These are phyloP conservation scores for Penicillium argentinense DNA, from an alignment of 495 filamentous ascomycete species.

Conservation along the genomic window DNA sequence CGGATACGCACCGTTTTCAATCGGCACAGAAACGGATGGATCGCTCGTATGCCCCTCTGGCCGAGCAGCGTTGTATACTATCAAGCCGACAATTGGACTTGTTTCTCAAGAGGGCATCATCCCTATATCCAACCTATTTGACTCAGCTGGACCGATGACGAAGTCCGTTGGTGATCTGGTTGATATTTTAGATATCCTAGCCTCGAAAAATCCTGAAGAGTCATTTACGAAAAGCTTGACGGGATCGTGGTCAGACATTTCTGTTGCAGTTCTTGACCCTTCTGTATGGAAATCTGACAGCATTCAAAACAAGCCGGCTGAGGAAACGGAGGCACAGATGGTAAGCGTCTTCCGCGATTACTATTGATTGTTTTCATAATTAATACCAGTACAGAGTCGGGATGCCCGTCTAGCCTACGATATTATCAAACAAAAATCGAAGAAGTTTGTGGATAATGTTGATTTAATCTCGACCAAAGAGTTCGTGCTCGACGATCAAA, in stretches of 20 bases:
- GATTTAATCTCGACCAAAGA: constrained; percentile 7
- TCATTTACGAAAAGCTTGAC: constrained; percentile 9
- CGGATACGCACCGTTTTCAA: constrained; percentile 41
- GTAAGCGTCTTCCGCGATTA: not conserved
- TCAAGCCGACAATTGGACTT: constrained; percentile 32
- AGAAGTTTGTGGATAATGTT: constrained; percentile 9
- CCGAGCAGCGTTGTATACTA: constrained; percentile 43
- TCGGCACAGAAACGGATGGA: constrained; percentile 50
- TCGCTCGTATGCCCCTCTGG: constrained; percentile 41
- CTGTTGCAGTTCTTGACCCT: constrained; percentile 11
- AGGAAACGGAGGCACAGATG: constrained; percentile 9
- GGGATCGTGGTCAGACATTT: constrained; percentile 13
- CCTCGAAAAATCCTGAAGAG: not conserved
- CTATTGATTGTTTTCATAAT: not conserved
- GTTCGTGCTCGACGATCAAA: constrained; percentile 5
- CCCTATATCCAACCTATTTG: constrained; percentile 27
- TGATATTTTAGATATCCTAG: constrained; percentile 20
- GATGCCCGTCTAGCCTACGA: constrained; percentile 11
- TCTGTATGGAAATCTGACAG: constrained; percentile 1
- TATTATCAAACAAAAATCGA: constrained; percentile 6
- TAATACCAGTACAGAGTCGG: not conserved
- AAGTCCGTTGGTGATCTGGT: constrained; percentile 31
- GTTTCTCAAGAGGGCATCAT: constrained; percentile 32
- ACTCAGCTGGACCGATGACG: constrained; percentile 34
- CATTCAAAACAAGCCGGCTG: not conserved